A percentile compares a stretch with the other conserved stretches of the same genome.
Evolutionary conservation across 495 filamentous ascomycete genomes (phyloP).

Genomic region (Podospora pseudoanserina): DNA sequence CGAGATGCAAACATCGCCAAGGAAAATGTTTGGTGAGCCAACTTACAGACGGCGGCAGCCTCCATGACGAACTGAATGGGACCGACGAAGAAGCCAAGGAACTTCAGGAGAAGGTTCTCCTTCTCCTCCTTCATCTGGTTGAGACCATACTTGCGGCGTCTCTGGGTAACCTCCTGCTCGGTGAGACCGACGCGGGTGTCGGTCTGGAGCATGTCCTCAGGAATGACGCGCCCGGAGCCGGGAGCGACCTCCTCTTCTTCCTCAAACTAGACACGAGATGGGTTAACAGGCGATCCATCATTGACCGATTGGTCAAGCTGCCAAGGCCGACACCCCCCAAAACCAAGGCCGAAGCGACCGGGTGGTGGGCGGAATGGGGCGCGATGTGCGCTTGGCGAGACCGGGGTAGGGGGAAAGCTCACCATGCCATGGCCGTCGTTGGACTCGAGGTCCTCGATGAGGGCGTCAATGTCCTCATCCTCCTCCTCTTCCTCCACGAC

Average conservation of each 20-base stretch:
- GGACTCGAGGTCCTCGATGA: conserved; percentile 80
- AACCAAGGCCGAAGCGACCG: neutral
- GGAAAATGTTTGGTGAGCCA: conserved; percentile 2
- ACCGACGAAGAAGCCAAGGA: conserved; percentile 79
- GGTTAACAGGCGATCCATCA: conserved; percentile 15
- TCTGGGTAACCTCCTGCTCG: conserved; percentile 60
- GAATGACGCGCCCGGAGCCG: conserved; percentile 51
- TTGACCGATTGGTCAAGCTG: neutral
- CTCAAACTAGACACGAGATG: conserved; percentile 34
- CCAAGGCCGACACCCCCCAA: conserved; percentile 1
- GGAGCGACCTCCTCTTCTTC: conserved; percentile 54
- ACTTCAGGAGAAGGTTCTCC: conserved; percentile 78
- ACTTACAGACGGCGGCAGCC: conserved; percentile 41
- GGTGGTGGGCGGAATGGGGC: neutral
- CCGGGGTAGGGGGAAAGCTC: conserved; percentile 16
- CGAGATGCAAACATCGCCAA: neutral
- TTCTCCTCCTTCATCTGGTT: conserved; percentile 91
- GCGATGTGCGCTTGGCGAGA: neutral
- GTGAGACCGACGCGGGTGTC: conserved; percentile 67
- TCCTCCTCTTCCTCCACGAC: conserved; percentile 58
- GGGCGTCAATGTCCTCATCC: conserved; percentile 70
- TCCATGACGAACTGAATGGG: conserved; percentile 96
- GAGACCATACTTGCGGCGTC: conserved; percentile 76
- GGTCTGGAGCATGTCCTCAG: conserved; percentile 64
- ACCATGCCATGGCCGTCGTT: conserved; percentile 58